Evolutionary conservation across 495 filamentous ascomycete species (phyloP).

Genomic region (Talaromyces liani): DNA sequence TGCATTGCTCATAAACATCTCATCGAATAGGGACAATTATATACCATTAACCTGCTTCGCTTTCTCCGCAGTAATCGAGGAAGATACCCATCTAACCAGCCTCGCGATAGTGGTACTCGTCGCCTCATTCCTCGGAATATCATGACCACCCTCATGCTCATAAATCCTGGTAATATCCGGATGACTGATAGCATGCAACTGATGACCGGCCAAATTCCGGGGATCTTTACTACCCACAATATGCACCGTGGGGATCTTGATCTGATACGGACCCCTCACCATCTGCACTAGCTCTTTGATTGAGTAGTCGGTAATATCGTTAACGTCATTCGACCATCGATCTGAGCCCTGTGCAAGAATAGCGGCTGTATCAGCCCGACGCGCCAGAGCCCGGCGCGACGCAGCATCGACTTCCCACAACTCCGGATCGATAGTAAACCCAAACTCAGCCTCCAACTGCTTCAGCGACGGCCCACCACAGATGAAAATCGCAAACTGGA

Average conservation of each 20-base stretch:
- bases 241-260: conserved; percentile 56
- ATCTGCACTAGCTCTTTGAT: conserved; percentile 44
- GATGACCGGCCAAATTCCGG: conserved; percentile 43
- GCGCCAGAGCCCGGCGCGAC: conserved; percentile 21
- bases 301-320: conserved; percentile 28
- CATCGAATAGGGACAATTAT: background rate
- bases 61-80: background rate
- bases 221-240: conserved; percentile 54
- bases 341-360: conserved; percentile 21
- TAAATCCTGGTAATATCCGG: conserved; percentile 36
- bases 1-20: conserved; percentile 3
- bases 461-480: conserved; percentile 45
- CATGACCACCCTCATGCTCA: conserved; percentile 50
- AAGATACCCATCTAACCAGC: conserved; percentile 30
- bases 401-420: conserved; percentile 30
- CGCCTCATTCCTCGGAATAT: conserved; percentile 35
- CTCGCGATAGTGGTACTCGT: conserved; percentile 29
- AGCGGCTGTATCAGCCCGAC: conserved; percentile 20
- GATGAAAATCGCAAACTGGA: conserved; percentile 54
- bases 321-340: conserved; percentile 20
- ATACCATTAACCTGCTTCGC: conserved; percentile 7
- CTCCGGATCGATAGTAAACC: conserved; percentile 35
- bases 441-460: conserved; percentile 42
- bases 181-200: conserved; percentile 49
- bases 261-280: conserved; percentile 29